These are phyloP conservation scores for Hypholoma fasciculare DNA, from an alignment of 768 basidiomycete genomes.

Conservation along the genomic window DNA sequence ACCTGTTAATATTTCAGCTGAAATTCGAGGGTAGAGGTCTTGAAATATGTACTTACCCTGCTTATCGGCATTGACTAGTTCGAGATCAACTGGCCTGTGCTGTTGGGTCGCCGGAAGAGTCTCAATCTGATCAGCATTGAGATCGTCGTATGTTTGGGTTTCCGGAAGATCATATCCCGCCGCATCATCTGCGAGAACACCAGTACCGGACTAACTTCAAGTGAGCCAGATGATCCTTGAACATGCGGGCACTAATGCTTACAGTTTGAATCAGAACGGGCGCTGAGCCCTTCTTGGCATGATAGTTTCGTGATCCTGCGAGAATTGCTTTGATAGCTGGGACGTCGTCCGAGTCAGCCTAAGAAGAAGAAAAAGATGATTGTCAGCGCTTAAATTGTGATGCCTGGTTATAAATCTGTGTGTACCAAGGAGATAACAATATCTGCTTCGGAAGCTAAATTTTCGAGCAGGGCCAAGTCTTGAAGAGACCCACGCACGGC, in stretches of 20 bases:
- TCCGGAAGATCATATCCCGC: slow-evolving; percentile 35
- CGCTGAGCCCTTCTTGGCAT: slow-evolving; percentile 36
- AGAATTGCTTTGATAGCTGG: slow-evolving; percentile 45
- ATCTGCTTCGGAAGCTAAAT: slow-evolving; percentile 39
- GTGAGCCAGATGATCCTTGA: not conserved
- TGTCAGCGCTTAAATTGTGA: not conserved
- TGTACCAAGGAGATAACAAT: slow-evolving; percentile 37
- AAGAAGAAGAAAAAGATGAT: slow-evolving; percentile 24
- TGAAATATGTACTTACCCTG: slow-evolving; percentile 32
- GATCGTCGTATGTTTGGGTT: slow-evolving; percentile 44
- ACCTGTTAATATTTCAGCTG: slow-evolving; percentile 27
- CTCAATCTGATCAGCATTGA: slow-evolving; percentile 43
- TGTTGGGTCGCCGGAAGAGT: slow-evolving; percentile 39
- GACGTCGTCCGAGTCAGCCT: slow-evolving; percentile 42
- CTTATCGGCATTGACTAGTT: slow-evolving; percentile 46
- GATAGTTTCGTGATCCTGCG: slow-evolving; percentile 49
- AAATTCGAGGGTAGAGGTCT: not conserved
- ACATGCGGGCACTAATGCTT: slow-evolving; percentile 18
- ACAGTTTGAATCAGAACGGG: slow-evolving; percentile 65
- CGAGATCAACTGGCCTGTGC: slow-evolving; percentile 51
- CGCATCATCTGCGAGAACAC: slow-evolving; percentile 41
- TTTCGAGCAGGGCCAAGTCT: slow-evolving; percentile 32
- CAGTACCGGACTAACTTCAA: slow-evolving; percentile 24
- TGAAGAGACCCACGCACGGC: slow-evolving; percentile 41
- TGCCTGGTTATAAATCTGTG: not conserved